Evolutionary conservation across 768 basidiomycete genomes (phyloP).

Genomic region (Termitomyces sp.): DNA sequence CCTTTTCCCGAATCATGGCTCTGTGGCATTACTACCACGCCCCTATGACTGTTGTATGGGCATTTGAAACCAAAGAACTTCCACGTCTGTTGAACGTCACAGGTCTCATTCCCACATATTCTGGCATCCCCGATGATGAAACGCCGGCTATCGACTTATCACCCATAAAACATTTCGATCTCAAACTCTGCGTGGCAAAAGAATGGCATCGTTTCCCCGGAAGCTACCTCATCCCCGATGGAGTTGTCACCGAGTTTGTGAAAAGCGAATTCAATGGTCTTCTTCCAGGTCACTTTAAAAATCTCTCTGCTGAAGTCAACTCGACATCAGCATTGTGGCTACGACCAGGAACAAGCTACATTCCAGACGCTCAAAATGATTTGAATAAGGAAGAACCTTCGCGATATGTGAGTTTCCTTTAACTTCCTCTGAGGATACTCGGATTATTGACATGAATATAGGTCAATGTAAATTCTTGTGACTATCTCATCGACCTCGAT

Average conservation of each 20-base stretch:
- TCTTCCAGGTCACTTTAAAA: conserved; percentile 79
- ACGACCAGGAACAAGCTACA: conserved; percentile 56
- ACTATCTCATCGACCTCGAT: conserved; percentile 89
- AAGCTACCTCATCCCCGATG: conserved; percentile 83
- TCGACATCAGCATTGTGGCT: conserved; percentile 40
- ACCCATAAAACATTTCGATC: conserved; percentile 62
- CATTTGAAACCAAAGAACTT: conserved; percentile 75
- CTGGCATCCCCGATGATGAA: conserved; percentile 35
- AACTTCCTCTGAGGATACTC: conserved; percentile 2
- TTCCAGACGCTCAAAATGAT: conserved; percentile 78
- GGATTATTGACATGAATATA: conserved; percentile 21
- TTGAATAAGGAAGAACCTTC: conserved; percentile 75
- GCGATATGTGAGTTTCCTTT: conserved; percentile 59
- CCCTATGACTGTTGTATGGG: conserved; percentile 67
- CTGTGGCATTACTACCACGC: conserved; percentile 90
- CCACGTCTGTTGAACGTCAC: conserved; percentile 77
- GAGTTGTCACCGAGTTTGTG: conserved; percentile 80
- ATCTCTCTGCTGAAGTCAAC: conserved; percentile 25
- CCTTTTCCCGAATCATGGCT: conserved; percentile 76
- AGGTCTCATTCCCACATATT: conserved; percentile 53
- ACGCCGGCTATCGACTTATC: conserved; percentile 59
- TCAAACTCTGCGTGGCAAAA: conserved; percentile 84
- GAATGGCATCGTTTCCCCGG: conserved; percentile 97
- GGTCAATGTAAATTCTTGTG: conserved; percentile 74
- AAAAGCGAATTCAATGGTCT: conserved; percentile 90